Base-by-base conservation (phyloP, 768 basidiomycete genomes). In the Amylocystis lapponica region DNA sequence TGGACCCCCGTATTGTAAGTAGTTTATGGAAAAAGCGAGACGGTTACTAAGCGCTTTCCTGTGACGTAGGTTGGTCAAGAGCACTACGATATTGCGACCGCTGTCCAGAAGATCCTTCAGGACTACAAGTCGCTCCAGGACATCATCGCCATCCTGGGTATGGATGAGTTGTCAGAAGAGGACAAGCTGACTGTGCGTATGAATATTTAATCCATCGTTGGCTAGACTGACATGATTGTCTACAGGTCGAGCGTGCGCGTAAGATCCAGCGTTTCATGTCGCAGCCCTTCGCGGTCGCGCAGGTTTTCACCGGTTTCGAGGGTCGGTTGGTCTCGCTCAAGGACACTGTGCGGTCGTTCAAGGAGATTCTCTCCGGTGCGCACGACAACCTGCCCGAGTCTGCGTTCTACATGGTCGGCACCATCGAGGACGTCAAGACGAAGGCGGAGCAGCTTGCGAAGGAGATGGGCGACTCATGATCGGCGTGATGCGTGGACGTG, bases 211-310 rank as follows among this genome's bases (percentile, higher is more conserved):
- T n/a, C n/a, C n/a, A n/a, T n/a, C n/a, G n/a, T n/a, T n/a, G n/a
- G n/a, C n/a, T n/a, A n/a, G n/a, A n/a, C n/a, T n/a, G n/a, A n/a
- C n/a, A n/a, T n/a, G n/a, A n/a, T n/a, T n/a, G n/a, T 4, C 56
- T 36, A 8, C 46, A 86, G 84, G 93, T 96, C 72, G 89, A 94
- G 73, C 92, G 93, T 68, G 94, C 92, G 51, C 90, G 93, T 67
- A 96, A 96, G 76, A 93, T 97, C 61, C 92, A 91, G 66, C 87
- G 92, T 75, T 97, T 98, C 89, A 98, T 99, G 96, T 97, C 93
- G 55, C 94, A 99, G 73, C 96, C 96, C 51, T 99, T 99, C 92
- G 88, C 90, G 66, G 95, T 97, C 66, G 96, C 94, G 45, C 92
- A 97, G 75, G 93, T 96, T 69, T 97, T 98, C 82, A 98, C 95